Evolutionary conservation across 305 asterid species (phyloP), one percentile per base, ranked within the genome.

Genomic region (Rubia peregrina): DNA sequence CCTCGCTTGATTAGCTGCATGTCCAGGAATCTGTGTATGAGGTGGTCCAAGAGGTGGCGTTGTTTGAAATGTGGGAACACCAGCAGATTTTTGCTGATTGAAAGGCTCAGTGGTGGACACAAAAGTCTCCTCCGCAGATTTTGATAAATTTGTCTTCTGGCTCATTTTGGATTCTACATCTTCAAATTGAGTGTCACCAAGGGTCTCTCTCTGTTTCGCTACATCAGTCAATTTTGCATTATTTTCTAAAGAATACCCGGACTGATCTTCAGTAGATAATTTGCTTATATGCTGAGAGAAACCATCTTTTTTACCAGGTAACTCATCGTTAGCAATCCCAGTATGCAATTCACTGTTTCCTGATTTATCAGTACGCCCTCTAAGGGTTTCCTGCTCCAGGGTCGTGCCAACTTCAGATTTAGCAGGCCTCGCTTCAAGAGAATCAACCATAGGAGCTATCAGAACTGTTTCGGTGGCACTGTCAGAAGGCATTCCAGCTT

Each of bases 401-500:
- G 21, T 64, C 43, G 65, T 24, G 59, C 64, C 74, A 43, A 57
- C 72, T 74, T 80, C 89, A 68, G 78, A 79, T 67, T 80, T 85
- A 72, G 73, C 44, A 60, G 82, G 75, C 71, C 71, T 83, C 33
- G 65, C 19, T 40, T 78, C 87, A 78, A 70, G 83, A 33, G 75
- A 51, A 77, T 79, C 80, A 67, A 71, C 62, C 74, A 80, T 74
- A 65, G 70, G 62, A 43, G 79, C 71, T 73, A 65, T 74, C 51
- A 40, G 59, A 66, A 73, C 83, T 73, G 83, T 85, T 73, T 83
- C 87, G 68, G 65, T 66, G 41, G 59, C 69, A 43, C 33, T 77
- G 76, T 82, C 84, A 68, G 84, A 73, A 61, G 86, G 83, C 70
- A 83, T 75, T 74, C 79, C 80, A 76, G 56, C 77, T 61, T 79